Conservation (phyloP, 2,329 filamentous ascomycete species). For the Bisporella sp. region DNA sequence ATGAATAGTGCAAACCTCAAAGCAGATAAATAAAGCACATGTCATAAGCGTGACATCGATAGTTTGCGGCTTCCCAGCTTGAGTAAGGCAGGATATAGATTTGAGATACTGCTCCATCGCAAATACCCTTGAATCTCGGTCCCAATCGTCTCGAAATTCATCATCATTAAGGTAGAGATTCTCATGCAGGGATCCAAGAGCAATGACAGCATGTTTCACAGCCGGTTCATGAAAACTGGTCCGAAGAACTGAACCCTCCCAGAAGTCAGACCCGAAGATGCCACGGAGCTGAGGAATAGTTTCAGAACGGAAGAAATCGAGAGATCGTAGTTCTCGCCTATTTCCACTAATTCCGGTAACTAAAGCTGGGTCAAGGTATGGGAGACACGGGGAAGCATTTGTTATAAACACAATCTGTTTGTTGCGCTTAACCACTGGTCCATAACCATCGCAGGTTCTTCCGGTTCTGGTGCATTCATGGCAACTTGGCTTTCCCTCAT, state of each 20-base stretch:
- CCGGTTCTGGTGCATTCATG: constrained; percentile 9
- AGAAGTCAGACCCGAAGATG: constrained; percentile 57
- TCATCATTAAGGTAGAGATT: background rate
- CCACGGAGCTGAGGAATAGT: constrained; percentile 55
- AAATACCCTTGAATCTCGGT: background rate
- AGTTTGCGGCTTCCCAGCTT: background rate
- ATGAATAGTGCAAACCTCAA: background rate
- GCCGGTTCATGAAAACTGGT: constrained; percentile 43
- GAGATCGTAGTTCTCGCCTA: constrained; percentile 29
- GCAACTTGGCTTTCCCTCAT: constrained; percentile 10
- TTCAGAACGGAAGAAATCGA: constrained; percentile 50
- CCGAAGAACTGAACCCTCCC: constrained; percentile 52
- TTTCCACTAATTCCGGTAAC: background rate
- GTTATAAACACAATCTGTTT: background rate
- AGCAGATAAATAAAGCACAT: background rate
- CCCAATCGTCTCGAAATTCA: background rate
- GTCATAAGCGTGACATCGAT: background rate
- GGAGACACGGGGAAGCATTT: background rate
- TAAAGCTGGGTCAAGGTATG: background rate
- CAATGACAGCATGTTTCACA: constrained; percentile 12
- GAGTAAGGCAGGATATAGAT: background rate
- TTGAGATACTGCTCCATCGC: background rate
- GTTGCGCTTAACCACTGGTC: too few relatives aligned
- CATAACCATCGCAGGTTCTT: constrained; percentile 13
- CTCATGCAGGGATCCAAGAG: constrained; percentile 14